A percentile compares a stretch with the other conserved stretches of the same genome.
Conservation (phyloP, 345 rosid species). For the Corchorus olitorius region DNA sequence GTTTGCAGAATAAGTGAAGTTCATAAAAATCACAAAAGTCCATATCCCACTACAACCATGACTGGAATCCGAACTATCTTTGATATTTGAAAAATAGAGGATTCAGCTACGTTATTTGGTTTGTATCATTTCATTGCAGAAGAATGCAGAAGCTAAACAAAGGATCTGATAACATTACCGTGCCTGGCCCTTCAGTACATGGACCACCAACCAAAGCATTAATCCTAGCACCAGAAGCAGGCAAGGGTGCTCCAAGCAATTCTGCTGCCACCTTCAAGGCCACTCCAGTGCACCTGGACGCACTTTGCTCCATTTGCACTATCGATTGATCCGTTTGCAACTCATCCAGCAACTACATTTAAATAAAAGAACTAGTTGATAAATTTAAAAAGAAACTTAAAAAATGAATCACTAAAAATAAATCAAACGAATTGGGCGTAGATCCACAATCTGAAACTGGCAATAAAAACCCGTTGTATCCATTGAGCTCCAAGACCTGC, state of each 20-base stretch:
- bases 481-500: slow-evolving; percentile 75
- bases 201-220: slow-evolving; percentile 98
- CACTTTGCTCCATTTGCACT: slow-evolving; percentile 63
- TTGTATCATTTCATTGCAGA: background rate
- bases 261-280: slow-evolving; percentile 92
- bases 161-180: slow-evolving; percentile 54
- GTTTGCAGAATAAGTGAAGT: too few relatives aligned
- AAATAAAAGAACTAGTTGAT: slow-evolving; percentile 10
- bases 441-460: slow-evolving; percentile 94
- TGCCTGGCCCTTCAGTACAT: slow-evolving; percentile 98
- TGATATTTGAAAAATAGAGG: too few relatives aligned
- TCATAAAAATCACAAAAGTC: too few relatives aligned
- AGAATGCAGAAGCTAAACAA: slow-evolving; percentile 3
- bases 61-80: too few relatives aligned
- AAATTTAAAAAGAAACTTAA: background rate
- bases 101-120: background rate
- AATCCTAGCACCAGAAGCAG: slow-evolving; percentile 95
- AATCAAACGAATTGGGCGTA: slow-evolving; percentile 65
- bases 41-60: too few relatives aligned
- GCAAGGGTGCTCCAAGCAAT: slow-evolving; percentile 91
- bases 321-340: slow-evolving; percentile 98
- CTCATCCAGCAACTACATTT: slow-evolving; percentile 84
- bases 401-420: background rate
- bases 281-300: slow-evolving; percentile 90
- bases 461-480: slow-evolving; percentile 66